A percentile compares a stretch with the other conserved stretches of the same genome.
Conservation (phyloP, 495 filamentous ascomycete genomes). For the Lasiosphaeria hispida region DNA sequence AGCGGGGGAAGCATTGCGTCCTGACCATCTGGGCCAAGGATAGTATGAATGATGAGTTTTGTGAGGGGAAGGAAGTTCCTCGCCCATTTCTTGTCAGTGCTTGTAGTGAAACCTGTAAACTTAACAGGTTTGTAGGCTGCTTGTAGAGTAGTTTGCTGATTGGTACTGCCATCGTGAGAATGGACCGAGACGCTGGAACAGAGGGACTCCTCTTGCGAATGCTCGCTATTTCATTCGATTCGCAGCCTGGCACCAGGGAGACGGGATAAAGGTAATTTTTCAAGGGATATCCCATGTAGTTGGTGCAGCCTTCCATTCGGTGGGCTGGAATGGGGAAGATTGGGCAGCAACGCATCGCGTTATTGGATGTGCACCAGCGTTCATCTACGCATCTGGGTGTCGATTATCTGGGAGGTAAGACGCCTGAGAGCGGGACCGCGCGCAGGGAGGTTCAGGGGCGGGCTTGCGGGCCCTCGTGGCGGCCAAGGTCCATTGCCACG, state of each 20-base stretch:
- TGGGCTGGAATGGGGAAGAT: neutral
- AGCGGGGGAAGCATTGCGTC: neutral
- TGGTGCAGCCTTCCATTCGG: neutral
- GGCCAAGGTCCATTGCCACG: too few species aligned
- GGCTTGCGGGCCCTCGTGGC: too few species aligned
- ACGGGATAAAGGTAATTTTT: neutral
- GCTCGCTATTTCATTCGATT: neutral
- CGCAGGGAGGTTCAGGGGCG: too few species aligned
- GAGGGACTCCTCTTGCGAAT: neutral
- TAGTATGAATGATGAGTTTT: conserved; percentile 2
- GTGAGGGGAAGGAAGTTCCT: neutral
- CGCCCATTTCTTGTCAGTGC: neutral
- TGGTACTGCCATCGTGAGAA: neutral
- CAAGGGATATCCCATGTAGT: neutral
- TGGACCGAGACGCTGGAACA: neutral
- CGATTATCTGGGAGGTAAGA: too few species aligned
- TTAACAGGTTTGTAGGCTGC: neutral
- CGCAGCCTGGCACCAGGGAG: neutral
- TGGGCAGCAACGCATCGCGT: conserved; percentile 22
- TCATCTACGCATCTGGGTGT: too few species aligned
- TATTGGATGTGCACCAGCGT: conserved; percentile 31
- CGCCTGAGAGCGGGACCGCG: too few species aligned
- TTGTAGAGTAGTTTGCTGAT: neutral
- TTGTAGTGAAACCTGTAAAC: neutral
- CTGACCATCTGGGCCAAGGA: neutral